Evolutionary conservation across 371 early-diverging fungal genomes (phyloP).

Genomic region (Mortierella sp.): DNA sequence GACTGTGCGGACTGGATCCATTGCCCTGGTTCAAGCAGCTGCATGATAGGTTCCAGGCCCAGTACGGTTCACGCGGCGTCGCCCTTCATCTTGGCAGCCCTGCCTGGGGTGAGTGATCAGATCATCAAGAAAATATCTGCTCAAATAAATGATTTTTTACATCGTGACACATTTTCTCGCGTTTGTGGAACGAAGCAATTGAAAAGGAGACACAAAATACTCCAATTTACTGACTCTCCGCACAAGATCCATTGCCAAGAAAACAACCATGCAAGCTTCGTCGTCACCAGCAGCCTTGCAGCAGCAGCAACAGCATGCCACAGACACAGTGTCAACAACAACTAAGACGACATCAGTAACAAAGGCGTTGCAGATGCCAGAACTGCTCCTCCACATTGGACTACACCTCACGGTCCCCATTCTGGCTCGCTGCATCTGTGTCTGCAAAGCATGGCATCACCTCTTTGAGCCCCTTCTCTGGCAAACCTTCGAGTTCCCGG

Average conservation of each 20-base stretch:
- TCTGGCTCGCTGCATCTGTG: background rate
- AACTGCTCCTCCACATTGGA: background rate
- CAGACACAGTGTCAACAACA: background rate
- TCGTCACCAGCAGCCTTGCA: background rate
- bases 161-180: too few relatives aligned
- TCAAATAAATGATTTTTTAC: background rate
- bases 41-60: conserved; percentile 8
- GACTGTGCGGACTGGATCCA: conserved; percentile 22
- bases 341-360: background rate
- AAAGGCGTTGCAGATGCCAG: background rate
- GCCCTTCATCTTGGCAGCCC: conserved; percentile 22
- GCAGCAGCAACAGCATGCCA: background rate
- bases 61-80: conserved; percentile 17
- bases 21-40: conserved; percentile 20
- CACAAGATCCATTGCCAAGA: background rate
- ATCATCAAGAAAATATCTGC: background rate
- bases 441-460: background rate
- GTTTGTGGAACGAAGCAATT: too few relatives aligned
- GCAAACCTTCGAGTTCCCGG: background rate
- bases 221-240: background rate
- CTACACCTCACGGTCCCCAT: background rate
- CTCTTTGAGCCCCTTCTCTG: background rate
- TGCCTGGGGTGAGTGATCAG: background rate
- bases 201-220: background rate
- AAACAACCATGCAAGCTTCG: background rate